These are phyloP conservation scores for Flaveria robusta DNA, from an alignment of 129 eudicot species.

Conservation along the genomic window DNA sequence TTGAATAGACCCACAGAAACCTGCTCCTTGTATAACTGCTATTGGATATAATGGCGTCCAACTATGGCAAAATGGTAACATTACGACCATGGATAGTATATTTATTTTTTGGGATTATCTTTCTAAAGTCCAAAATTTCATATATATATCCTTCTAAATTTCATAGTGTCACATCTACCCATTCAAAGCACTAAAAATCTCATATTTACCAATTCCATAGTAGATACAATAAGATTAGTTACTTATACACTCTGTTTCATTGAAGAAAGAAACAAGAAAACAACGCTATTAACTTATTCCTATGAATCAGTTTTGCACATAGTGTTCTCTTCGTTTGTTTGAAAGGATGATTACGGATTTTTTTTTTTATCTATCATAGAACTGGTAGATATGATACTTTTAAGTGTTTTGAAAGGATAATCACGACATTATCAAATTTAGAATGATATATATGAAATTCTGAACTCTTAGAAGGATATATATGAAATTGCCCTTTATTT, in stretches of 20 bases:
- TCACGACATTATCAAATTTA: background rate
- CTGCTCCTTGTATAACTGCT: slow-evolving; percentile 76
- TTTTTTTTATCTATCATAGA: background rate
- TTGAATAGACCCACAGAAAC: slow-evolving; percentile 68
- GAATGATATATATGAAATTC: background rate
- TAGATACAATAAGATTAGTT: background rate
- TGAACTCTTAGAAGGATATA: background rate
- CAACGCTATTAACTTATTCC: background rate
- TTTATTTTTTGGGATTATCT: background rate
- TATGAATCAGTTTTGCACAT: background rate
- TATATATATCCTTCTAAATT: background rate
- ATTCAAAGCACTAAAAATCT: background rate
- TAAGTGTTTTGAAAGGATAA: background rate
- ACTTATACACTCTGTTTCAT: background rate
- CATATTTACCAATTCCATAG: background rate
- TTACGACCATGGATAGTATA: background rate
- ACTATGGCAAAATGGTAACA: slow-evolving; percentile 78
- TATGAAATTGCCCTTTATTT: background rate
- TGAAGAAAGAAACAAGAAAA: background rate
- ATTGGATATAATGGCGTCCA: slow-evolving; percentile 82
- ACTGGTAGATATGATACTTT: background rate
- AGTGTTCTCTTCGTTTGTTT: background rate
- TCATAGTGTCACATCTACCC: background rate
- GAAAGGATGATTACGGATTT: too few relatives aligned
- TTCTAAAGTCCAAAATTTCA: background rate